phyloP scores from a whole-genome alignment of 148 eudicot genomes.

The Chenopodium formosanum region DNA sequence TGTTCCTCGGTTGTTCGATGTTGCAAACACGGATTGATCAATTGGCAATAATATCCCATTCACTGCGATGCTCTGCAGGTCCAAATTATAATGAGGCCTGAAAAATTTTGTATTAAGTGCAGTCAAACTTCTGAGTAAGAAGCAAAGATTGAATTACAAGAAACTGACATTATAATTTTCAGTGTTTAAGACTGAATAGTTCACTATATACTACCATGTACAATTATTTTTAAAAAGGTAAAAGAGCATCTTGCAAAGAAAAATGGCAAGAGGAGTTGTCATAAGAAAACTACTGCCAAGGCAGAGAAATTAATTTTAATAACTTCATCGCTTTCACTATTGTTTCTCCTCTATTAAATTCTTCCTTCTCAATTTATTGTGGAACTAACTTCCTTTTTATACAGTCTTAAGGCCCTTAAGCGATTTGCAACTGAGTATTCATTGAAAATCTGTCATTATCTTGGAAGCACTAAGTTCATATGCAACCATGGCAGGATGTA shows the following conservation, averaged over 20 bases:
- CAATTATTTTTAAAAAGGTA: neutral
- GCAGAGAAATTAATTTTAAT: too few species aligned
- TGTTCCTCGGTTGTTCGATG: conserved; percentile 75
- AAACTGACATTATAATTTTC: neutral
- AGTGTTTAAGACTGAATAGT: neutral
- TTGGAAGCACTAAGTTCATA: neutral
- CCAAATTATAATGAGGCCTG: conserved; percentile 92
- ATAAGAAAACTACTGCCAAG: neutral
- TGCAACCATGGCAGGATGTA: neutral
- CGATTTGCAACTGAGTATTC: neutral
- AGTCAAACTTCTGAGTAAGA: conserved; percentile 14
- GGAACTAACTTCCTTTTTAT: neutral
- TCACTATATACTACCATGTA: neutral
- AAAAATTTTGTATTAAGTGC: conserved; percentile 17
- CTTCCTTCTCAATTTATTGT: neutral
- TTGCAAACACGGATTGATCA: conserved; percentile 65
- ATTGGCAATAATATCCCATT: conserved; percentile 77
- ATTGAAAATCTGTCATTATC: neutral
- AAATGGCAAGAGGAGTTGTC: neutral
- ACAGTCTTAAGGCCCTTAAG: neutral
- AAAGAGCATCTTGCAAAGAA: neutral
- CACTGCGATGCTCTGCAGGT: conserved; percentile 75
- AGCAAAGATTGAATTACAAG: neutral
- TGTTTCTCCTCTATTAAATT: neutral
- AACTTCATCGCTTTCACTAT: neutral